Percentiles rank a stretch among this genome's conserved stretches.
Evolutionary conservation across 1,139 yeast species (phyloP).

Genomic region (Saccharomyces pastorianus): DNA sequence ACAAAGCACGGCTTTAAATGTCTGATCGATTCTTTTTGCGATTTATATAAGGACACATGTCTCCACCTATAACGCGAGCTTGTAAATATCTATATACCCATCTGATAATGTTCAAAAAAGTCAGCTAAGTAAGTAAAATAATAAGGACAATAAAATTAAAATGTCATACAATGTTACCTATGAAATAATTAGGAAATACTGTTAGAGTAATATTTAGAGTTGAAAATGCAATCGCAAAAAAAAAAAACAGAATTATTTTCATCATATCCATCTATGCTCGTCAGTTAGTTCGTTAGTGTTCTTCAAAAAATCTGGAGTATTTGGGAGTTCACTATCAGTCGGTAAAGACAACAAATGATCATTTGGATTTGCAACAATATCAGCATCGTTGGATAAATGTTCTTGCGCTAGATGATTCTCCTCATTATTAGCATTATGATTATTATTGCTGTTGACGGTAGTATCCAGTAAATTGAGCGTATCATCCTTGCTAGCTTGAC

Average conservation of each 20-base stretch:
- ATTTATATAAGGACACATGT: background rate
- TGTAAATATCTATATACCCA: background rate
- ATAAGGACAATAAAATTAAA: background rate
- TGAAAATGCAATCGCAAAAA: background rate
- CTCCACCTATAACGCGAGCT: background rate
- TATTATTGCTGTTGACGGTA: background rate
- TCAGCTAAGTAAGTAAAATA: background rate
- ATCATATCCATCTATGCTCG: slow-evolving; percentile 14
- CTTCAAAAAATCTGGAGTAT: slow-evolving; percentile 14
- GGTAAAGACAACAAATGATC: slow-evolving; percentile 10
- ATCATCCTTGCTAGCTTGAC: background rate
- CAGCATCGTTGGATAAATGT: background rate
- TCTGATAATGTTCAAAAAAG: background rate
- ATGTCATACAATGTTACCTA: background rate
- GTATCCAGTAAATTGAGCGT: background rate
- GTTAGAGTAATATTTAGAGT: background rate
- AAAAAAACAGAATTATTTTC: background rate
- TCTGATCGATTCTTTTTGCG: background rate
- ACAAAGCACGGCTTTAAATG: background rate
- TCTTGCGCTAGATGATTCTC: background rate
- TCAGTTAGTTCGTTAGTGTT: slow-evolving; percentile 14
- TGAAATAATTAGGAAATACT: background rate
- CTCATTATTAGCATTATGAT: background rate
- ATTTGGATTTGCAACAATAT: slow-evolving; percentile 1
- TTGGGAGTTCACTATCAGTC: slow-evolving; percentile 12